These are phyloP conservation scores for Saitozyma sp. DNA, from an alignment of 768 basidiomycete genomes.

Conservation along the genomic window DNA sequence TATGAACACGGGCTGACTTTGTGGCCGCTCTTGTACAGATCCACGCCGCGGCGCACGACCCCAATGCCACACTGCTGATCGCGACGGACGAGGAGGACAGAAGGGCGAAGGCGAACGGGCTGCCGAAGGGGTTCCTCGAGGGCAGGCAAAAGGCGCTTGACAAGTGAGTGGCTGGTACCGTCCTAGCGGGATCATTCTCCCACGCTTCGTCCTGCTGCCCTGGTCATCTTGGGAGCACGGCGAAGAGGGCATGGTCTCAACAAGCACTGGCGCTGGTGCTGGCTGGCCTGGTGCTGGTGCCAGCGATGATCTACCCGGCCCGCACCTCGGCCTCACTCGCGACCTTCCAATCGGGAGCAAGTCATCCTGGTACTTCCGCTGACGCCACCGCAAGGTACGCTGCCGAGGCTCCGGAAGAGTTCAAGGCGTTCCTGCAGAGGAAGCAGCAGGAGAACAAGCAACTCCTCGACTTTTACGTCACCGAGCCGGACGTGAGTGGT, in stretches of 20 bases:
- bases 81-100: constrained; percentile 35
- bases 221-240: too few relatives aligned
- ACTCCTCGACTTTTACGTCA: constrained; percentile 37
- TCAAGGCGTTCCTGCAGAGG: constrained; percentile 38
- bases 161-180: constrained; percentile 40
- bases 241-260: too few relatives aligned
- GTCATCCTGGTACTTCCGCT: too few relatives aligned
- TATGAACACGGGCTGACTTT: not conserved
- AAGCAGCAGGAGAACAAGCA: constrained; percentile 36
- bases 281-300: too few relatives aligned
- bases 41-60: constrained; percentile 41
- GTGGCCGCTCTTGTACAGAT: constrained; percentile 15
- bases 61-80: constrained; percentile 38
- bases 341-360: too few relatives aligned
- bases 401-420: constrained; percentile 33
- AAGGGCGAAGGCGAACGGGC: constrained; percentile 29
- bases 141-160: constrained; percentile 44
- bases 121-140: constrained; percentile 36
- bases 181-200: too few relatives aligned
- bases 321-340: not conserved
- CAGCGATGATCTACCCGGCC: too few relatives aligned
- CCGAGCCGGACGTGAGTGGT: constrained; percentile 36
- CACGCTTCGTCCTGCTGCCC: too few relatives aligned
- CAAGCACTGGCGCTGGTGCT: too few relatives aligned
- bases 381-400: constrained; percentile 23